Evolutionary conservation across 805 yeast species (phyloP), one percentile per base, ranked within the genome.

Genomic region (Starmerella bombi): DNA sequence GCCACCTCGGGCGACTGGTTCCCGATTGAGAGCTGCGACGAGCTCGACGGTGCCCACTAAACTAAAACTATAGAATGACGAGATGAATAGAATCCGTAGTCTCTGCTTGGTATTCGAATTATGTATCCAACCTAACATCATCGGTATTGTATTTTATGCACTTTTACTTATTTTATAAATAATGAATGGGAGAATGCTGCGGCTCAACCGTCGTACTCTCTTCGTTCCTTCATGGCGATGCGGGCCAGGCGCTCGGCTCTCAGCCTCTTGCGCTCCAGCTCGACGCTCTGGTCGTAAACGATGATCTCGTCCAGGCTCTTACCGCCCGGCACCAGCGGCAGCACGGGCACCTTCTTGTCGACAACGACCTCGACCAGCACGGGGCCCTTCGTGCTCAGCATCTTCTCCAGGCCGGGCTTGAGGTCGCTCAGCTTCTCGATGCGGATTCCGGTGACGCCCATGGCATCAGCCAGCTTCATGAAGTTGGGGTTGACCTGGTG

Each of bases 291-390:
- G 59, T 88, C 95, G 63, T 78, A 91, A 35, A 71, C 70, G 51
- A 91, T 80, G 60, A 88, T 86, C 63, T 91, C 97, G 57, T 91
- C 88, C 56, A 91, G 71, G 49, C 81, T 94, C 62, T 81, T 83
- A 54, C 97, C 98, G 45, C 77, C 93, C 40, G 98, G 94, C 40
- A 91, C 97, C 93, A 91, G 85, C 42, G 98, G 98, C 60, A 91
- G 72, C 46, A 91, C 97, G 38, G 96, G 95, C 36, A 88, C 94
- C 70, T 80, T 80, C 57, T 72, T 69, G 66, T 86, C 97, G 25
- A 85, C 91, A 37, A 77, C 55, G 33, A 85, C 97, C 69, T 91
- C 98, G 56, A 88, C 64, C 57, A 91, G 71, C 34, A 86, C 80
- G 19, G 98, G 97, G 16, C 93, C 93, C 33, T 74, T 71, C 41